Evolutionary conservation across 2,329 filamentous ascomycete species (phyloP), one percentile per base, ranked within the genome.

Genomic region (Berkeleyomyces rouxiae): DNA sequence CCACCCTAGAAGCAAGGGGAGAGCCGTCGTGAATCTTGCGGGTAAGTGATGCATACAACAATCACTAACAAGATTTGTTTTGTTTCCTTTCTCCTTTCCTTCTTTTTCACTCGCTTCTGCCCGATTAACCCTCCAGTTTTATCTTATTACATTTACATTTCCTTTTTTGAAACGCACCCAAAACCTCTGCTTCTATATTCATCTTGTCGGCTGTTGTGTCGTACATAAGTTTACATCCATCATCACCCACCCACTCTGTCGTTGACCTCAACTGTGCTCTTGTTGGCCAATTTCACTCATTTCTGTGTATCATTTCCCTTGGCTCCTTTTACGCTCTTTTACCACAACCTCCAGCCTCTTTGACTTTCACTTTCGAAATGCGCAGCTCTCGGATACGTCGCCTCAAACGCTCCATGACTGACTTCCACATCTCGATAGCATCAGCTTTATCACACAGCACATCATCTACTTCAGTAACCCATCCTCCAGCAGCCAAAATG

Each of bases 371-470:
- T 47, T 57, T 62, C 4, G 60, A 42, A 46, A 62, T 62, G 57
- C 60, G 63, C 23, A 47, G 55, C 44, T 51, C 59, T 23, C 43
- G 57, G 44, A 64, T 64, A 58, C 63, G 63, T 43, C 55, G 60
- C 39, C 44, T 60, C 36, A 60, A 46, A 60, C 33, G 44, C 23
- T 49, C 58, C 33, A 46, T 60, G 58, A 39, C 63, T 64, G 63
- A 64, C 60, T 49, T 62, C 13, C 59, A 64, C 33, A 43, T 64
- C 42, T 64, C 63, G 11, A 47, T 64, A 55, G 42, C 63, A 49
- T 61, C 63, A 47, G 61, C 60, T 33, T 37, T 61, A 31, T 61
- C 60, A 13, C n/a, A 60, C 58, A 46, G 58, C 11, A 16, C 53
- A 23, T 37, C 42, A 42, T 37, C 42, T 40, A 60, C 58, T 37